phyloP scores from a whole-genome alignment of 148 eudicot genomes.

The Rhododendron simsii region DNA sequence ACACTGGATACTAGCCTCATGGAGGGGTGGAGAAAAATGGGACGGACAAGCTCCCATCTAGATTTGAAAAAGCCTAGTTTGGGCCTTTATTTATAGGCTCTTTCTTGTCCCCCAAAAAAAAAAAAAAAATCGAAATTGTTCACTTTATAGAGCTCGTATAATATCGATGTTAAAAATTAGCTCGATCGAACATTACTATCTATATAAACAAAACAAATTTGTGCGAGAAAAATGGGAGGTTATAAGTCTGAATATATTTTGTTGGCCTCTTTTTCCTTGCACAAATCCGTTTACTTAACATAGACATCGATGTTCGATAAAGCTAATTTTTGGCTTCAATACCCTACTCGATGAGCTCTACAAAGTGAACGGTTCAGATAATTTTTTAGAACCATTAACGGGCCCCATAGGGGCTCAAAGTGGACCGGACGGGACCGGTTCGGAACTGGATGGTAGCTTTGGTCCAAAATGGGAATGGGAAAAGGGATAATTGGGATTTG shows the following conservation, averaged over 20 bases:
- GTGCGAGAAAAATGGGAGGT: too few species aligned
- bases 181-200: too few species aligned
- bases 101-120: neutral
- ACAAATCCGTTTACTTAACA: neutral
- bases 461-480: neutral
- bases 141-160: neutral
- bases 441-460: neutral
- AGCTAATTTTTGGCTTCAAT: too few species aligned
- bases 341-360: neutral
- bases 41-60: too few species aligned
- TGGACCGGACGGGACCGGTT: neutral
- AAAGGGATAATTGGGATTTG: neutral
- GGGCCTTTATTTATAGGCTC: neutral
- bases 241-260: too few species aligned
- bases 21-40: neutral
- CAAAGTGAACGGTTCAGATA: neutral
- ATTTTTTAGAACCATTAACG: neutral
- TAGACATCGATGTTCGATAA: too few species aligned
- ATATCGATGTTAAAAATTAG: too few species aligned
- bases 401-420: neutral
- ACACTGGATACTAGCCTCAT: neutral
- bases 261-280: neutral
- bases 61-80: too few species aligned
- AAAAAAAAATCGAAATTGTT: neutral
- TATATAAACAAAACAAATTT: too few species aligned